These are phyloP conservation scores for Lasiosphaeria ovina DNA, from an alignment of 495 filamentous ascomycete genomes.

Conservation along the genomic window DNA sequence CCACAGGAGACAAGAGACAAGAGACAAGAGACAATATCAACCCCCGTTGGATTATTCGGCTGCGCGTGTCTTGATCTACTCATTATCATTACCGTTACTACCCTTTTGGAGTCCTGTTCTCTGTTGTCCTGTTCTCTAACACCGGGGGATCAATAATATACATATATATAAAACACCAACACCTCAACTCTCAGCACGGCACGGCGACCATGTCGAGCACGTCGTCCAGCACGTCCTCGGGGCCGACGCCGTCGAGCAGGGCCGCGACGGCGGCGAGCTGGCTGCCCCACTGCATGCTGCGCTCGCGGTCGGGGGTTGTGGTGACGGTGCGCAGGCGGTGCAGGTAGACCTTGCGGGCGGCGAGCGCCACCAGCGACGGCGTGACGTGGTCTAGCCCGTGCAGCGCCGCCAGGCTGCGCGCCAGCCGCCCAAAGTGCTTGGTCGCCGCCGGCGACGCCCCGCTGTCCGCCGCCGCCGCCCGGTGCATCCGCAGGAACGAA, in stretches of 20 bases:
- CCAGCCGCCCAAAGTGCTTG: constrained; percentile 66
- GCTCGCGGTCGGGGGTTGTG: constrained; percentile 62
- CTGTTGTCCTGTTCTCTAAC: no score
- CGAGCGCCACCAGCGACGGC: constrained; percentile 78
- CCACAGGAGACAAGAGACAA: no score
- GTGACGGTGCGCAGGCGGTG: constrained; percentile 72
- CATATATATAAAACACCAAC: background rate
- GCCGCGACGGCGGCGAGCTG: constrained; percentile 63
- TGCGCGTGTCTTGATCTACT: background rate
- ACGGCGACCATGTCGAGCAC: constrained; percentile 68
- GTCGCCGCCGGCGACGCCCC: constrained; percentile 77
- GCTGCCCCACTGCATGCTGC: constrained; percentile 93
- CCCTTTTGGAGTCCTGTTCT: background rate
- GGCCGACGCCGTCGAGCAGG: constrained; percentile 63
- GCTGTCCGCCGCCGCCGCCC: constrained; percentile 71
- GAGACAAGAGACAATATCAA: no score
- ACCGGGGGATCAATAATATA: no score
- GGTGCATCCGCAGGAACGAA: constrained; percentile 79
- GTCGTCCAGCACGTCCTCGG: constrained; percentile 81
- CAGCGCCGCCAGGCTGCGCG: constrained; percentile 72
- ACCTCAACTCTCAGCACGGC: constrained; percentile 52
- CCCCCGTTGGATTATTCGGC: no score
- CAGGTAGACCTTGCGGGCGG: constrained; percentile 82
- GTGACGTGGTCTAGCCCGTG: constrained; percentile 80
- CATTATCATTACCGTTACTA: background rate